Evolutionary conservation across 2,329 filamentous ascomycete genomes (phyloP).

Genomic region (Teratosphaeria destructans): DNA sequence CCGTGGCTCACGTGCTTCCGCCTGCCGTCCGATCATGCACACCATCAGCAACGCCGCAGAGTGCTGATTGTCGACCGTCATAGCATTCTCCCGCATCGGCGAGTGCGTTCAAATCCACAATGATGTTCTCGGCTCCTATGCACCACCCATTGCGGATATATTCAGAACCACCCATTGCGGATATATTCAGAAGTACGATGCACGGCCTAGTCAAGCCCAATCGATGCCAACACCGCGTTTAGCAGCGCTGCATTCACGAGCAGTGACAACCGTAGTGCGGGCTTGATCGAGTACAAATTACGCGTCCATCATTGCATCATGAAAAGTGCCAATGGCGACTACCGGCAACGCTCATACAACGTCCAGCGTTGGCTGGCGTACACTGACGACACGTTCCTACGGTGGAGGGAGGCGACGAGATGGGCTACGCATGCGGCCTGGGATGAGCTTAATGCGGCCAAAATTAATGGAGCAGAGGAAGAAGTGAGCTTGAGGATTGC

Average conservation of each 20-base stretch:
- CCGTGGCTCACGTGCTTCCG: too few relatives aligned
- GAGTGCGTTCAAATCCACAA: too few relatives aligned
- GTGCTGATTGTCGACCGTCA: too few relatives aligned
- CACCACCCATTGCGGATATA: too few relatives aligned
- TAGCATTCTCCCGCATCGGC: too few relatives aligned
- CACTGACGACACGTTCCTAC: not conserved
- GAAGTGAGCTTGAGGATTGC: not conserved
- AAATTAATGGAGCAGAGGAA: not conserved
- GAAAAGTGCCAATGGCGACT: not conserved
- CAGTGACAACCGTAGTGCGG: not conserved
- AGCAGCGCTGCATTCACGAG: not conserved
- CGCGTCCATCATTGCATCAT: not conserved
- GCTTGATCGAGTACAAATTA: not conserved
- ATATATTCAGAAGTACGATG: too few relatives aligned
- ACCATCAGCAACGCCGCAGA: too few relatives aligned
- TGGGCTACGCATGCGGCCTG: not conserved
- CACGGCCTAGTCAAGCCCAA: too few relatives aligned
- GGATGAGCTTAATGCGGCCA: not conserved
- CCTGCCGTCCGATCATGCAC: too few relatives aligned
- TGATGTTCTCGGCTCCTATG: too few relatives aligned
- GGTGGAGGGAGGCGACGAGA: not conserved
- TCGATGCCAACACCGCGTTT: too few relatives aligned
- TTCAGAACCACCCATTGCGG: too few relatives aligned
- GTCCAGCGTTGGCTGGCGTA: not conserved
- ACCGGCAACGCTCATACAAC: not conserved